Conservation (phyloP, 2,329 filamentous ascomycete genomes). For the Sclerotinia nivalis region DNA sequence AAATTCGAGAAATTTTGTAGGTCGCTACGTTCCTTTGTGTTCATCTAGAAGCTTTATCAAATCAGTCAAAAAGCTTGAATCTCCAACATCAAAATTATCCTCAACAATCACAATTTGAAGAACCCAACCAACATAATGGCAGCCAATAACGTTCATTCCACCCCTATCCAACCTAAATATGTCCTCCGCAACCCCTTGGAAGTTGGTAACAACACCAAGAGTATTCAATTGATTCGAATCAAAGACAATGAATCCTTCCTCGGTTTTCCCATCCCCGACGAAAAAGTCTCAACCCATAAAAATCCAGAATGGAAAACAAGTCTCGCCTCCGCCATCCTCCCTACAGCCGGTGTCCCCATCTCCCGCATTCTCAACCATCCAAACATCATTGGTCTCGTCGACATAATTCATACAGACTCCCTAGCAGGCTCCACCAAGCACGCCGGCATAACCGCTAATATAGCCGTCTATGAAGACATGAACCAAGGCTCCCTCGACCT, state of each 20-base stretch:
- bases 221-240: constrained; percentile 32
- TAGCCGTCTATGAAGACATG: constrained; percentile 54
- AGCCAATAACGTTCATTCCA: constrained; percentile 6
- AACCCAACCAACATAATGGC: constrained; percentile 5
- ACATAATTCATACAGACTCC: constrained; percentile 32
- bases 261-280: constrained; percentile 30
- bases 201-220: constrained; percentile 25
- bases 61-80: background rate
- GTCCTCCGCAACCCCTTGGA: constrained; percentile 30
- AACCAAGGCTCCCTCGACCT: constrained; percentile 52
- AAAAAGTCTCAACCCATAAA: constrained; percentile 24
- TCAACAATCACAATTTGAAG: background rate
- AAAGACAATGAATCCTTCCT: constrained; percentile 34
- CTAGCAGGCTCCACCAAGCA: constrained; percentile 20
- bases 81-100: background rate
- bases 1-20: background rate
- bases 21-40: constrained; percentile 19
- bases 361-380: constrained; percentile 39
- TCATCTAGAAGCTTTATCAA: background rate
- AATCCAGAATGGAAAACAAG: constrained; percentile 26
- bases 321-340: constrained; percentile 33
- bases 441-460: constrained; percentile 32
- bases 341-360: constrained; percentile 30
- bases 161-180: constrained; percentile 28
- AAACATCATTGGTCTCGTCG: constrained; percentile 38